phyloP scores from a whole-genome alignment of 1,284 basidiomycete species.

The Fomitopsis palustris region DNA sequence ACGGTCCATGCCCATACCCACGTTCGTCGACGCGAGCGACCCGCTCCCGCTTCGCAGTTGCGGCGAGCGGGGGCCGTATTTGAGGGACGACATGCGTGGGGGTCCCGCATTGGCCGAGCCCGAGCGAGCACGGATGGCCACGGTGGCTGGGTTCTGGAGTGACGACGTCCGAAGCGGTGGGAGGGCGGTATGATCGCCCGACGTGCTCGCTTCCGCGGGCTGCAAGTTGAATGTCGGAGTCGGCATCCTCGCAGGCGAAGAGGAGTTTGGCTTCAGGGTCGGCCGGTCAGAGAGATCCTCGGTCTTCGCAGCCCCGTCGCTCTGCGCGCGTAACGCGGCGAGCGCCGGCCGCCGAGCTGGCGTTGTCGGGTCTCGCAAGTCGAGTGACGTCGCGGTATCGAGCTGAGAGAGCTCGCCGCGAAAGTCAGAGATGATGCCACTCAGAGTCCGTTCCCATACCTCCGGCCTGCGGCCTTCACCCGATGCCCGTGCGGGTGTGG shows the following conservation, averaged over 20 bases:
- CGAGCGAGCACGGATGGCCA: slow-evolving; percentile 34
- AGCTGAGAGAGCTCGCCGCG: slow-evolving; percentile 64
- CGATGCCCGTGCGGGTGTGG: slow-evolving; percentile 25
- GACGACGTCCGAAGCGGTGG: slow-evolving; percentile 56
- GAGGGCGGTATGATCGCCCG: slow-evolving; percentile 16
- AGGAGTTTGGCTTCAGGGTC: slow-evolving; percentile 16
- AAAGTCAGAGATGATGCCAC: slow-evolving; percentile 65
- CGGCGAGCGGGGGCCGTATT: slow-evolving; percentile 37
- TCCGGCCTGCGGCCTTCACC: slow-evolving; percentile 27
- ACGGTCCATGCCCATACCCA: slow-evolving; percentile 40
- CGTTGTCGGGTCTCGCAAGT: slow-evolving; percentile 61
- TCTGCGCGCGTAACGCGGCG: slow-evolving; percentile 24
- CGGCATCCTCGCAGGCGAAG: slow-evolving; percentile 17
- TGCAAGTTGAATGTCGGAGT: slow-evolving; percentile 26
- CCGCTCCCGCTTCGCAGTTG: slow-evolving; percentile 16
- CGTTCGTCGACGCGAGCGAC: slow-evolving; percentile 27
- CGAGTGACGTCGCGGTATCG: slow-evolving; percentile 50
- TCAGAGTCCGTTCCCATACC: slow-evolving; percentile 48
- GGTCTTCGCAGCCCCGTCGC: slow-evolving; percentile 19
- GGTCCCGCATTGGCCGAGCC: slow-evolving; percentile 28
- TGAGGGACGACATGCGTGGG: slow-evolving; percentile 19
- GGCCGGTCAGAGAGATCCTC: slow-evolving; percentile 16
- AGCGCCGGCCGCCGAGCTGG: slow-evolving; percentile 41
- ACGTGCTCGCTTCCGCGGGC: slow-evolving; percentile 20
- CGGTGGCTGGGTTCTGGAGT: slow-evolving; percentile 23